Conservation (phyloP, 2,329 filamentous ascomycete genomes). For the Diaporthe sp. region DNA sequence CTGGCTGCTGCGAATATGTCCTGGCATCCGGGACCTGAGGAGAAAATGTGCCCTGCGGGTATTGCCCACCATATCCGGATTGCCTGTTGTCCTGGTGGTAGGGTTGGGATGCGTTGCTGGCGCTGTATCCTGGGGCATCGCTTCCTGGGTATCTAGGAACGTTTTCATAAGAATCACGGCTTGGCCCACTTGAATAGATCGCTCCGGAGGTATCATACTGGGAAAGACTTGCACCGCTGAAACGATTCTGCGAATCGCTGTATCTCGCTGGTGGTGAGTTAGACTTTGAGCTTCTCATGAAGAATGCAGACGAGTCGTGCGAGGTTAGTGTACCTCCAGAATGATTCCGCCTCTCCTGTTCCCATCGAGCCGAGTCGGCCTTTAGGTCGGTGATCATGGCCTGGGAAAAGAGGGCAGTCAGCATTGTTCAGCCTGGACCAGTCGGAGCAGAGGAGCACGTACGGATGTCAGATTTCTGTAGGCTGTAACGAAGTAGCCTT, state of each 20-base stretch:
- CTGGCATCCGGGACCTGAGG: conserved; percentile 25
- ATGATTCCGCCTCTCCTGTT: conserved; percentile 68
- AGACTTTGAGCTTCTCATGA: conserved; percentile 60
- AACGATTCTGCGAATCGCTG: conserved; percentile 60
- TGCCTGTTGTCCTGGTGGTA: conserved; percentile 43
- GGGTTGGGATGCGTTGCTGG: conserved; percentile 30
- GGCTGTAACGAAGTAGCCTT: conserved; percentile 82
- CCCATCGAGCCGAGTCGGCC: conserved; percentile 70
- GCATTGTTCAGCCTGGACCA: neutral
- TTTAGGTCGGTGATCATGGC: conserved; percentile 73
- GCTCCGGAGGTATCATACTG: conserved; percentile 33
- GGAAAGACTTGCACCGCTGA: conserved; percentile 35
- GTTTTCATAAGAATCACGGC: conserved; percentile 48
- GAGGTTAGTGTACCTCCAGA: conserved; percentile 69
- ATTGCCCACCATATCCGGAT: conserved; percentile 38
- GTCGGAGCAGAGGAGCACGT: conserved; percentile 49
- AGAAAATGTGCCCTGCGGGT: conserved; percentile 30
- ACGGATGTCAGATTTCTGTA: conserved; percentile 84
- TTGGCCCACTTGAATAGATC: conserved; percentile 28
- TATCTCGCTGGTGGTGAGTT: conserved; percentile 69
- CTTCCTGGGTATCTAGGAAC: conserved; percentile 62
- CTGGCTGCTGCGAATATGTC: neutral
- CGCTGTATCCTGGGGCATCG: conserved; percentile 60
- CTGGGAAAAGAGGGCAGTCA: conserved; percentile 45
- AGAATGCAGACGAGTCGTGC: conserved; percentile 59